These are phyloP conservation scores for Erodium trifolium DNA, from an alignment of 441 rosid genomes.

Conservation along the genomic window DNA sequence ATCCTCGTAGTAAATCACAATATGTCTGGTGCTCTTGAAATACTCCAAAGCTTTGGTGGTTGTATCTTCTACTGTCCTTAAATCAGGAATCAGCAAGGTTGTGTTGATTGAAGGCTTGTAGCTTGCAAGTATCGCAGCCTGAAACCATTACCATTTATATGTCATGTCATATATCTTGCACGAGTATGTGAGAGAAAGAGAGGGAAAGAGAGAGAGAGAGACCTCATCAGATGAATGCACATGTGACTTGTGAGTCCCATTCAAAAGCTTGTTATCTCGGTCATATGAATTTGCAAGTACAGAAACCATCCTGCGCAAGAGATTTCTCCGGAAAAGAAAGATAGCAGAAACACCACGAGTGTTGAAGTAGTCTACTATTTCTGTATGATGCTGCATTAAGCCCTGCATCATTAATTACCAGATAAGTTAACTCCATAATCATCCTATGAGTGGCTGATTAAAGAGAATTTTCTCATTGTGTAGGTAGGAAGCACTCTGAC, in stretches of 20 bases:
- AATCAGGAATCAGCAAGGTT: conserved; percentile 40
- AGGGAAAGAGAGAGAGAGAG: neutral
- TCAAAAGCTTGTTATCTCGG: conserved; percentile 53
- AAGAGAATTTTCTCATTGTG: no score
- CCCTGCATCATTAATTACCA: conserved; percentile 41
- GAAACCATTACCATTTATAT: conserved; percentile 28
- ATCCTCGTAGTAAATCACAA: conserved; percentile 77
- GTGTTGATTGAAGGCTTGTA: conserved; percentile 75
- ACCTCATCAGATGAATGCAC: conserved; percentile 87
- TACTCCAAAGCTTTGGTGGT: conserved; percentile 63
- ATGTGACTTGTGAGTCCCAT: conserved; percentile 93
- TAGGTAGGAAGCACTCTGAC: conserved; percentile 26
- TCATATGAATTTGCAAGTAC: conserved; percentile 85
- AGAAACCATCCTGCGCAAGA: conserved; percentile 36
- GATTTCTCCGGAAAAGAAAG: conserved; percentile 66
- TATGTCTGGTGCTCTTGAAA: conserved; percentile 76
- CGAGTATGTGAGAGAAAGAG: neutral
- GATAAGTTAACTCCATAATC: conserved; percentile 1
- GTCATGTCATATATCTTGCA: neutral
- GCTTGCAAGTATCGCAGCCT: conserved; percentile 87
- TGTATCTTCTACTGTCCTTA: conserved; percentile 61
- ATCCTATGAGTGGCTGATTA: no score
- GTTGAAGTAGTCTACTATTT: conserved; percentile 73
- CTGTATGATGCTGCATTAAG: conserved; percentile 66
- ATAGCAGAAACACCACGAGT: conserved; percentile 73